Base-by-base conservation (phyloP, 768 basidiomycete genomes). In the Serendipita sp. region DNA sequence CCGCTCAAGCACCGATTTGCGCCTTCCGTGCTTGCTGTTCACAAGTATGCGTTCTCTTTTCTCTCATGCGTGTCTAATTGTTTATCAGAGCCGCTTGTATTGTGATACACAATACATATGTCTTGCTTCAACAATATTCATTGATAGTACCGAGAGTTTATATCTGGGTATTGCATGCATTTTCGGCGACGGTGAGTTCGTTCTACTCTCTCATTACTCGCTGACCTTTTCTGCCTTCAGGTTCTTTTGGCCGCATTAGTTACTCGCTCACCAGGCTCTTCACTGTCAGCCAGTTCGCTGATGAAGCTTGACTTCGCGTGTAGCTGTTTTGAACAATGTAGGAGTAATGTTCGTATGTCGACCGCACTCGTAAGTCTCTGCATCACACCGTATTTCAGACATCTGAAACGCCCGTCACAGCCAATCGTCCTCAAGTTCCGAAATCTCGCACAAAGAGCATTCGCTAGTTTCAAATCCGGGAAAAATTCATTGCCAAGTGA, bases 121-220 rank as follows among this genome's bases (percentile, higher is more conserved):
- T 37, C 45, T 78, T 82, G 65, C 82, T 81, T 66, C 70, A 72
- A 8, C 69, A 79, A 65, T 82, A 83, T 70, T 83, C 84, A 0
- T 74, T 76, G 15, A 79, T 83, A 67, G 81, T 86, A 63, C 79
- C 83, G 41, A 76, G 84, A 48, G 83, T 85, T 69, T 88, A 85
- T 85, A 83, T 84, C 30, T 69, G 86, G 35, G 87, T 85, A 84
- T 85, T 84, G 0, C 84, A 86, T 70, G 82, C 81, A 3, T 86
- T 86, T 69, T 85, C 84, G n/a, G 80, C 83, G 24, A 73, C 84
- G 67, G 85, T 86, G 68, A 63, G 15, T 24, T 24, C 24, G 24
- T 5, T 11, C 24, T 45, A 44, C 11, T 13, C 10, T 54, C 53
- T 11, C 10, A 28, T 13, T 32, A 54, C 32, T n/a, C 28, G 24